Conservation (phyloP, 2,329 filamentous ascomycete genomes). For the Claviceps sp. region DNA sequence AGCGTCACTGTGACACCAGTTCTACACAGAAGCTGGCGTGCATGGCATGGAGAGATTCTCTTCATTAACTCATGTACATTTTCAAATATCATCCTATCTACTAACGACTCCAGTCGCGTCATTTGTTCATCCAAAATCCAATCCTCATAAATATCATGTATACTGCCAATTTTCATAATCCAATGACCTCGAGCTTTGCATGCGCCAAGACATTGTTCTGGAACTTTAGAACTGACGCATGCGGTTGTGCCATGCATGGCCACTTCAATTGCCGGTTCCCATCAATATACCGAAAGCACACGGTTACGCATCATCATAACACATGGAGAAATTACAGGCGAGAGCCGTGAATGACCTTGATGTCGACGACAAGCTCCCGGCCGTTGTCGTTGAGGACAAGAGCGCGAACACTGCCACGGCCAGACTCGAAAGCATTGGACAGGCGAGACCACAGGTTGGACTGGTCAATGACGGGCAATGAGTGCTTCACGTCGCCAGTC, state of each 20-base stretch:
- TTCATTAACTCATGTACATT: slow-evolving; percentile 28
- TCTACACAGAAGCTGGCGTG: no score
- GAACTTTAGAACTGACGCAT: background rate
- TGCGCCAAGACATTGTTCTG: slow-evolving; percentile 8
- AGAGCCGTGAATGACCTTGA: slow-evolving; percentile 89
- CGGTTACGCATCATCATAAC: no score
- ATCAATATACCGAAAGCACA: slow-evolving; percentile 4
- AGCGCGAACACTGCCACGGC: slow-evolving; percentile 85
- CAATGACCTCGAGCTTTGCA: slow-evolving; percentile 14
- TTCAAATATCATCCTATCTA: slow-evolving; percentile 26
- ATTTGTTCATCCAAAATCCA: slow-evolving; percentile 15
- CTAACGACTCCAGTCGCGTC: slow-evolving; percentile 22
- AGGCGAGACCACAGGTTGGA: slow-evolving; percentile 76
- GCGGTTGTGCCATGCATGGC: background rate
- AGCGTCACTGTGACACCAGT: no score
- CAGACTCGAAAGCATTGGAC: slow-evolving; percentile 71
- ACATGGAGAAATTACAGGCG: slow-evolving; percentile 36
- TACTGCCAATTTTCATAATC: slow-evolving; percentile 13
- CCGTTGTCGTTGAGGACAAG: slow-evolving; percentile 91
- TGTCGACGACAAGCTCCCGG: slow-evolving; percentile 92
- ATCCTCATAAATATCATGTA: slow-evolving; percentile 2
- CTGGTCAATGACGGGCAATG: slow-evolving; percentile 86
- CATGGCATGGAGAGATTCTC: slow-evolving; percentile 14
- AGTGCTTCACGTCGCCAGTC: slow-evolving; percentile 96
- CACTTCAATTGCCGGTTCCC: slow-evolving; percentile 1